Evolutionary conservation across 176 grass and related monocot genomes (phyloP).

Genomic region (Musa itinerans): DNA sequence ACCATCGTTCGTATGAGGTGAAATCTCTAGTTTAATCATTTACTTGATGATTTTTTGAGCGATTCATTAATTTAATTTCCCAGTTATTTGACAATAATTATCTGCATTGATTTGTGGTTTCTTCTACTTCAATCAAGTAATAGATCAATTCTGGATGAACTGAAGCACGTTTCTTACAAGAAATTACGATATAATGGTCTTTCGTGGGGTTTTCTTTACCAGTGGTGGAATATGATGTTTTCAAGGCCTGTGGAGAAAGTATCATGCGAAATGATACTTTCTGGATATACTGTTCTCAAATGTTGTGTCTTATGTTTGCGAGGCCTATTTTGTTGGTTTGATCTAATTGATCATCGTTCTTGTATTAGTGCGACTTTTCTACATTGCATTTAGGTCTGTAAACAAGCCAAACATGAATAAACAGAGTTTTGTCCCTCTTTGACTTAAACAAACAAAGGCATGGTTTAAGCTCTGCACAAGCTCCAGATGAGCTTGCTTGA

Average conservation of each 20-base stretch:
- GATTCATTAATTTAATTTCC: background rate
- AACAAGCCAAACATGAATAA: no score
- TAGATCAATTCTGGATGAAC: background rate
- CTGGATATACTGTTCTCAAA: background rate
- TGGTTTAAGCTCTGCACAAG: no score
- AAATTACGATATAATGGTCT: background rate
- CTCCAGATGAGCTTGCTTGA: background rate
- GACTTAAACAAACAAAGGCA: no score
- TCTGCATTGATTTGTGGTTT: background rate
- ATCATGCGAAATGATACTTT: background rate
- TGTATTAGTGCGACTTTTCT: no score
- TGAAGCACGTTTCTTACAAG: background rate
- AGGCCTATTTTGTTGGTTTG: background rate
- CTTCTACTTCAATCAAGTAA: background rate
- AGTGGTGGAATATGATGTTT: background rate
- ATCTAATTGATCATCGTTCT: no score
- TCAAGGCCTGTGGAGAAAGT: background rate
- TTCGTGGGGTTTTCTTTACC: background rate
- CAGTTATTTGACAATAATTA: background rate
- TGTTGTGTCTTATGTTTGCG: background rate
- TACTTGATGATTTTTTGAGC: background rate
- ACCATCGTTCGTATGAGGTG: background rate
- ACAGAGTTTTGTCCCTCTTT: no score
- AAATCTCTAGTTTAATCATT: background rate
- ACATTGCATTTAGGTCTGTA: no score